Evolutionary conservation across 495 filamentous ascomycete genomes (phyloP), one percentile per base, ranked within the genome.

Genomic region (Thermothielavioides terrestris): DNA sequence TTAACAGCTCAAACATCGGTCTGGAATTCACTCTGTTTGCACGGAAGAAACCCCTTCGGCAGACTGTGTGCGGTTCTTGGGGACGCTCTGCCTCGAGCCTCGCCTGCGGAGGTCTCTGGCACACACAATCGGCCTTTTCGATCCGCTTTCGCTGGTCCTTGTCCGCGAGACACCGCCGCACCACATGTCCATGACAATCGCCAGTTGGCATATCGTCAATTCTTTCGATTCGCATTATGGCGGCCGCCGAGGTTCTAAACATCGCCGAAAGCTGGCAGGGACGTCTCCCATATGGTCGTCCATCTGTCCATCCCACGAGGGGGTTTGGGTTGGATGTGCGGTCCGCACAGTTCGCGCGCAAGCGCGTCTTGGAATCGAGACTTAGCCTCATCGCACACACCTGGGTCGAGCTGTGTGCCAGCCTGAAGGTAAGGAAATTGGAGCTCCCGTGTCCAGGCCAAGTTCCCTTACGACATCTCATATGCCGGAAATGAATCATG

Each of bases 221-320:
- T 63, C 59, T 52, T 61, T 58, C 52, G 50, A 68, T 59, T 64
- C 52, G 64, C 70, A 69, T 41, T 45, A 75, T 75, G 72, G 69
- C 72, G 51, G 60, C 68, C 40, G 60, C 61, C 56, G 60, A 63
- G 49, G 63, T 67, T 59, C 38, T 65, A 51, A 56, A 60, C 48
- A 47, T 56, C 40, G 58, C 50, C 61, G 57, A 58, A 46, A 51
- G 41, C 58, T 68, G 61, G 65, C 55, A 52, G 55, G 59, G 41
- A 62, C 50, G 47, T 55, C 31, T 41, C 39, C 55, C 37, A 34
- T 58, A 53, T 62, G 57, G 60, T 28, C 57, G 37, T 44, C 40
- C 32, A 47, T 47, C 53, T 41, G 52, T 39, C 15, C 42, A 4
- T 50, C 44, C 43, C 50, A 53, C 42, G 38, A 62, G 43, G 55